phyloP scores from a whole-genome alignment of 2,329 filamentous ascomycete genomes.

The Alternaria postmessia region DNA sequence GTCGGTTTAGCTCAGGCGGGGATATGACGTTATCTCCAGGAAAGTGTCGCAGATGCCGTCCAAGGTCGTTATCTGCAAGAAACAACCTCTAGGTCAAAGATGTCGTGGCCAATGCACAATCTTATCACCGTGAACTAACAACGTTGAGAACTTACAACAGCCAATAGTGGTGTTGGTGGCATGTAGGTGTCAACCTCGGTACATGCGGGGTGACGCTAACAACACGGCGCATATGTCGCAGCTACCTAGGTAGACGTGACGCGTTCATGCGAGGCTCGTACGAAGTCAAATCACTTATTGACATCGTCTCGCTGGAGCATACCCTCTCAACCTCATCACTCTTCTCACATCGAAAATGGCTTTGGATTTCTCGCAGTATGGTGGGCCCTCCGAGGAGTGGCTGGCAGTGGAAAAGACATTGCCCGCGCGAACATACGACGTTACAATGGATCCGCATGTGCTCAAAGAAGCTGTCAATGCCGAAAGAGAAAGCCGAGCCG shows the following conservation, averaged over 20 bases:
- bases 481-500: constrained; percentile 29
- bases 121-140: neutral
- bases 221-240: constrained; percentile 10
- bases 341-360: neutral
- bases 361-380: constrained; percentile 17
- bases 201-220: constrained; percentile 19
- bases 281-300: neutral
- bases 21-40: neutral
- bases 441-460: constrained; percentile 21
- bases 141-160: constrained; percentile 9
- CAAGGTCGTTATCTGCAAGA: neutral
- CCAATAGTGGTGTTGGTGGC: neutral
- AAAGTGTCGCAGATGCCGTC: neutral
- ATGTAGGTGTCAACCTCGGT: constrained; percentile 7
- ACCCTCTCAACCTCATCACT: too few species aligned
- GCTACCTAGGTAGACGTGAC: neutral
- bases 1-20: neutral
- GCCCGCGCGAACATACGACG: constrained; percentile 34
- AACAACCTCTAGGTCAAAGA: neutral
- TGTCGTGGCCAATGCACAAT: neutral
- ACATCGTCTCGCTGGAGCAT: neutral
- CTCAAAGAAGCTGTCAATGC: constrained; percentile 32
- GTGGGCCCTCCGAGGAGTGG: constrained; percentile 39
- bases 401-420: constrained; percentile 42
- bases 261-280: neutral